Conservation (phyloP, 805 yeast species). For the Saturnispora besseyi region DNA sequence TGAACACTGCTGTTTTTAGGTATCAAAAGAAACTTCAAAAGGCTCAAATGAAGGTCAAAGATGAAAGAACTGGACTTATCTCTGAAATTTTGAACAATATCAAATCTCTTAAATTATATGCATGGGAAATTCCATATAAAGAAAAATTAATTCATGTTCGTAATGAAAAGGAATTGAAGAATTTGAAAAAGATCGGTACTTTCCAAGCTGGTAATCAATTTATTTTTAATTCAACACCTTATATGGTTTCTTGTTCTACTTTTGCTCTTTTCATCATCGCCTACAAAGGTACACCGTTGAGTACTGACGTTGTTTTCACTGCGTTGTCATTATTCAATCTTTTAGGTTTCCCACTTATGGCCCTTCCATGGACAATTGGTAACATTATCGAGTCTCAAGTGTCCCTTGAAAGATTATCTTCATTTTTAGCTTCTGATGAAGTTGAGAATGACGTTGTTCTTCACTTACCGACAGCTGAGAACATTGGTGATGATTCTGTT, state of each 20-base stretch:
- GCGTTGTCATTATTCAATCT: slow-evolving; percentile 84
- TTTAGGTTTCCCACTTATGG: slow-evolving; percentile 84
- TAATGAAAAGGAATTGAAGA: slow-evolving; percentile 75
- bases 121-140: slow-evolving; percentile 89
- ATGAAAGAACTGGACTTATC: slow-evolving; percentile 81
- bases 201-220: slow-evolving; percentile 63
- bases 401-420: slow-evolving; percentile 63
- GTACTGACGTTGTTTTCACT: slow-evolving; percentile 88
- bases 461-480: slow-evolving; percentile 37
- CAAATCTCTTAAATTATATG: slow-evolving; percentile 85
- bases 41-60: slow-evolving; percentile 82
- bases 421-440: slow-evolving; percentile 68
- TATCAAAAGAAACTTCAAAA: slow-evolving; percentile 67
- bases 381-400: slow-evolving; percentile 83
- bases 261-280: slow-evolving; percentile 67
- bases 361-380: slow-evolving; percentile 84
- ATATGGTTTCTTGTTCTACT: slow-evolving; percentile 79
- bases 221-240: slow-evolving; percentile 82
- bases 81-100: slow-evolving; percentile 86
- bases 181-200: slow-evolving; percentile 64
- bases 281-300: slow-evolving; percentile 48
- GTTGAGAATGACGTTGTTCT: slow-evolving; percentile 62
- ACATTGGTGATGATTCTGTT: slow-evolving; percentile 60
- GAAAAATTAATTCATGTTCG: slow-evolving; percentile 70
- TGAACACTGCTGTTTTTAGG: slow-evolving; percentile 62